Conservation (phyloP, 192 early-diverging fungal species). For the Umbelopsis sp. region DNA sequence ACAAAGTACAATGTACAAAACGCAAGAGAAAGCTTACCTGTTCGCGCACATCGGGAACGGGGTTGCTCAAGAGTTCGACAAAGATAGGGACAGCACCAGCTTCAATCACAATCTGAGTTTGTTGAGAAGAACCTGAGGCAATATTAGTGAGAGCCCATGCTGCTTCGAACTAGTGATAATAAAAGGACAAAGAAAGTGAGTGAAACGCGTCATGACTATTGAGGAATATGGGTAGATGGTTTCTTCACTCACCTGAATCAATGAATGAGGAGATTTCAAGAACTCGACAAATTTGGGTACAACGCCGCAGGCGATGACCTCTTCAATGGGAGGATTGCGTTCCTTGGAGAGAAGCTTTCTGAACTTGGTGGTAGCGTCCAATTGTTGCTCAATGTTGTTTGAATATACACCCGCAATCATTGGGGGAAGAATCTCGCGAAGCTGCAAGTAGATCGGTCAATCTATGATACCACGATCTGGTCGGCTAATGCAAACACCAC, state of each 20-base stretch:
- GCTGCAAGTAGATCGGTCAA: conserved; percentile 30
- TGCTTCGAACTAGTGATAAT: conserved; percentile 84
- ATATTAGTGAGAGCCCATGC: conserved; percentile 99
- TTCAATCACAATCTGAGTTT: conserved; percentile 95
- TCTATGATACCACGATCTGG: neutral
- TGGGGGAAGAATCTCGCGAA: conserved; percentile 74
- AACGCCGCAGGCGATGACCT: conserved; percentile 92
- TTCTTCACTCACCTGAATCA: conserved; percentile 71
- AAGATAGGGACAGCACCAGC: conserved; percentile 91
- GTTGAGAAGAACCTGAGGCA: conserved; percentile 91
- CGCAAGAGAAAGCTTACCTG: conserved; percentile 57
- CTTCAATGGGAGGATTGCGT: conserved; percentile 94
- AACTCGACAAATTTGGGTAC: conserved; percentile 96
- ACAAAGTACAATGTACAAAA: neutral
- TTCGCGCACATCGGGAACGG: conserved; percentile 88
- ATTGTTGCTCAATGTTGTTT: conserved; percentile 75
- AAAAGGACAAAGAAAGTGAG: neutral
- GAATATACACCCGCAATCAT: conserved; percentile 86
- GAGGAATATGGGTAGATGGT: neutral
- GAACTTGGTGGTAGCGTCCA: conserved; percentile 84
- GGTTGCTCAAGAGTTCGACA: conserved; percentile 83
- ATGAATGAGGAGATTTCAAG: conserved; percentile 76
- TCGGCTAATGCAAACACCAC: neutral
- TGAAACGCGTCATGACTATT: neutral
- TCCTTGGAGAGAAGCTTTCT: conserved; percentile 94